These are phyloP conservation scores for Choiromyces venosus DNA, from an alignment of 495 filamentous ascomycete species.

Conservation along the genomic window DNA sequence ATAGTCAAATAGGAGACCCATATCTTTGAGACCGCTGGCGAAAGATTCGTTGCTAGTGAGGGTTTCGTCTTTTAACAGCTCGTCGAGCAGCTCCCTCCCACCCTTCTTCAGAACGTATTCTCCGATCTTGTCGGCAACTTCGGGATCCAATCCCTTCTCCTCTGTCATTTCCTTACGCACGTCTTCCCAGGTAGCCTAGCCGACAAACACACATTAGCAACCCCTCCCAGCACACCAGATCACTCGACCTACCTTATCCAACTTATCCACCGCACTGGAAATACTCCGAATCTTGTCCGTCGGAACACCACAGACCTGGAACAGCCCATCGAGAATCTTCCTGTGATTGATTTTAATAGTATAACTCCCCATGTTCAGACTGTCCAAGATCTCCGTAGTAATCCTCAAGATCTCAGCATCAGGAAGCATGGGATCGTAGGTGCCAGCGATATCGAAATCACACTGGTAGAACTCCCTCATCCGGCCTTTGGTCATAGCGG, in stretches of 20 bases:
- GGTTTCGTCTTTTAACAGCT: slow-evolving; percentile 57
- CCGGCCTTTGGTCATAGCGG: slow-evolving; percentile 75
- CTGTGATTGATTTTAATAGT: slow-evolving; percentile 95
- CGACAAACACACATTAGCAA: slow-evolving; percentile 8
- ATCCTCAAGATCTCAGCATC: slow-evolving; percentile 90
- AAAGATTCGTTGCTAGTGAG: slow-evolving; percentile 64
- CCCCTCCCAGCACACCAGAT: slow-evolving; percentile 8
- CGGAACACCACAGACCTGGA: slow-evolving; percentile 84
- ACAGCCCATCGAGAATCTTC: slow-evolving; percentile 89
- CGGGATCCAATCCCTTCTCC: slow-evolving; percentile 72
- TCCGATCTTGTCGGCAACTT: slow-evolving; percentile 78
- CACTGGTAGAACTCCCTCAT: slow-evolving; percentile 98
- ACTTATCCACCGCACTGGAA: slow-evolving; percentile 87
- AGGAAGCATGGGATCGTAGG: slow-evolving; percentile 87
- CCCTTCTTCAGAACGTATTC: slow-evolving; percentile 64
- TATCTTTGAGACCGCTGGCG: slow-evolving; percentile 72
- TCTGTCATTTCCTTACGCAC: slow-evolving; percentile 89
- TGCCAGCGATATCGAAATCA: slow-evolving; percentile 92
- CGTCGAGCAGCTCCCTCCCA: slow-evolving; percentile 58
- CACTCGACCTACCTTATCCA: slow-evolving; percentile 64
- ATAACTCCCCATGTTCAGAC: slow-evolving; percentile 62
- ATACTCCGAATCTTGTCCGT: slow-evolving; percentile 78
- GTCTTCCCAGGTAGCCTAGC: slow-evolving; percentile 66
- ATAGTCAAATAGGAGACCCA: slow-evolving; percentile 75
- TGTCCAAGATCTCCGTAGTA: slow-evolving; percentile 76